Evolutionary conservation across 2,329 filamentous ascomycete species (phyloP).

Genomic region (Onygenales sp.): DNA sequence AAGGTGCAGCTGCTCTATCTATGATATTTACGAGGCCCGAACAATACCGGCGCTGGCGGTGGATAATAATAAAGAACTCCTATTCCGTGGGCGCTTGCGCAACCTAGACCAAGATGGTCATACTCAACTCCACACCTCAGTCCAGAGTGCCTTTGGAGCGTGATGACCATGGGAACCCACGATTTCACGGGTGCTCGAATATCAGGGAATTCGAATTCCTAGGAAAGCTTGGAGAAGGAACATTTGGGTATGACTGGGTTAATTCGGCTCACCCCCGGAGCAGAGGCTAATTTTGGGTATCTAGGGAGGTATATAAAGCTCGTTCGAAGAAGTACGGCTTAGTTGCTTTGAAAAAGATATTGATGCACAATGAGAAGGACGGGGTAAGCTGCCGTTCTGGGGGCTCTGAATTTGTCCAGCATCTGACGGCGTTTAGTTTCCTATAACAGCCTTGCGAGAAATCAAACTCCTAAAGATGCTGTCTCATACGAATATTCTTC

Average conservation of each 20-base stretch:
- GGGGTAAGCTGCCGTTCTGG: constrained; percentile 48
- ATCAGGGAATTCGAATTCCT: constrained; percentile 33
- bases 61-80: neutral
- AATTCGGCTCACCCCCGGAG: too few species aligned
- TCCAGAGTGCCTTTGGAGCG: constrained; percentile 35
- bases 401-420: neutral
- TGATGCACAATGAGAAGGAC: constrained; percentile 99
- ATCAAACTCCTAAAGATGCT: constrained; percentile 95
- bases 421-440: constrained; percentile 51
- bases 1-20: neutral
- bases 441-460: constrained; percentile 94
- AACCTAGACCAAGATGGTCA: constrained; percentile 22
- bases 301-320: constrained; percentile 82
- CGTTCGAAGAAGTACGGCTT: constrained; percentile 65
- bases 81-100: neutral
- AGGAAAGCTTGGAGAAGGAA: constrained; percentile 73
- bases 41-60: neutral
- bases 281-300: neutral
- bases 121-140: constrained; percentile 16
- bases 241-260: constrained; percentile 59
- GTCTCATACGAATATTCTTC: constrained; percentile 80
- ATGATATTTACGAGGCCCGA: neutral
- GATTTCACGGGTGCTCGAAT: constrained; percentile 71
- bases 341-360: constrained; percentile 93
- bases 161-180: constrained; percentile 38